Conservation (phyloP, 2,329 filamentous ascomycete species). For the Fonsecaea pugnacius region DNA sequence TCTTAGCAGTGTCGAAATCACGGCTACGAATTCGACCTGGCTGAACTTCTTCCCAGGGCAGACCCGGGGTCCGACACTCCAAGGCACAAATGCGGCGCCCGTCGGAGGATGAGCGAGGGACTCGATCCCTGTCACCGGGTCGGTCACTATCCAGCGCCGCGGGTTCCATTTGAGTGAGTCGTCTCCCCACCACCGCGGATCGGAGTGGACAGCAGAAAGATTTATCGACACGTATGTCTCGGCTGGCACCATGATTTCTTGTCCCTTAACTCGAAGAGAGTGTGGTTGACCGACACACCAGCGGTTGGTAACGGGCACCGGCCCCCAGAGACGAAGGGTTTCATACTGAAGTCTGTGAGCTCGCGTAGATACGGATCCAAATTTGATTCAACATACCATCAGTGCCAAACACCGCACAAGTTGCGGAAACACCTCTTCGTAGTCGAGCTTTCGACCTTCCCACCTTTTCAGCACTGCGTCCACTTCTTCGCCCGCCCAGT, state of each 20-base stretch:
- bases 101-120: slow-evolving; percentile 18
- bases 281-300: slow-evolving; percentile 25
- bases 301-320: slow-evolving; percentile 31
- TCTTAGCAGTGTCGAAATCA: slow-evolving; percentile 35
- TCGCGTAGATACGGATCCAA: background rate
- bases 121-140: slow-evolving; percentile 22
- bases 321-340: slow-evolving; percentile 39
- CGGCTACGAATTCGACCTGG: slow-evolving; percentile 46
- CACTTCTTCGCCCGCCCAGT: slow-evolving; percentile 53
- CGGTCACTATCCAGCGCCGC: slow-evolving; percentile 42
- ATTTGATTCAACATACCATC: slow-evolving; percentile 25
- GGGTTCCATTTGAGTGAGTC: slow-evolving; percentile 41
- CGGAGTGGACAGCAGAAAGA: slow-evolving; percentile 40
- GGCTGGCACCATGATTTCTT: slow-evolving; percentile 31
- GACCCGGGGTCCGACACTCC: slow-evolving; percentile 40
- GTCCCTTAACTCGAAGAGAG: slow-evolving; percentile 26
- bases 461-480: slow-evolving; percentile 24
- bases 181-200: slow-evolving; percentile 39
- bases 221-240: slow-evolving; percentile 33
- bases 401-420: slow-evolving; percentile 28
- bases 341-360: slow-evolving; percentile 34
- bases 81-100: slow-evolving; percentile 38
- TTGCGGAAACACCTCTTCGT: slow-evolving; percentile 26
- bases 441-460: slow-evolving; percentile 4
- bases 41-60: slow-evolving; percentile 44